phyloP scores from a whole-genome alignment of 2,329 filamentous ascomycete genomes.

The Trichoderma sp. region DNA sequence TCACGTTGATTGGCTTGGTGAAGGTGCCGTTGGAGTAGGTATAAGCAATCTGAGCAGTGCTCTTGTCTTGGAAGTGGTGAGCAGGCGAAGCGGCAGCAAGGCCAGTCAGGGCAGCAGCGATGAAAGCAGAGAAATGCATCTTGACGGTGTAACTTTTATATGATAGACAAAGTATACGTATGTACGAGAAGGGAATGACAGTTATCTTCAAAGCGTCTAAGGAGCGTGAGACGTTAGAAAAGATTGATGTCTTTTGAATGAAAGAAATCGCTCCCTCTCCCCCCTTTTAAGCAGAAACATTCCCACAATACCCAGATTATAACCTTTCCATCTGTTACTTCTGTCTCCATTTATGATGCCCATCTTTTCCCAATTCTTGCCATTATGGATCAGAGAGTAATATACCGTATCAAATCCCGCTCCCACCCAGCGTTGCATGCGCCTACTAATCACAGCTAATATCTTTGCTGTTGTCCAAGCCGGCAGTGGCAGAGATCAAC shows the following conservation, averaged over 20 bases:
- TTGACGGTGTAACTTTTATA: not conserved
- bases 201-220: not conserved
- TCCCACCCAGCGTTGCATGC: not conserved
- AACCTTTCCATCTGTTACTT: not conserved
- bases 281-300: not conserved
- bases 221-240: not conserved
- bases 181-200: not conserved
- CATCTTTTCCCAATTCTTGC: not conserved
- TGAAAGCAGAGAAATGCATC: conserved; percentile 13
- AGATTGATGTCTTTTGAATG: not conserved
- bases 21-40: conserved; percentile 4
- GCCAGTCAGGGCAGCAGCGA: conserved; percentile 2
- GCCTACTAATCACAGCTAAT: not conserved
- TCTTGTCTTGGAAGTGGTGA: not conserved
- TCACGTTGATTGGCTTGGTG: not conserved
- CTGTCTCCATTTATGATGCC: not conserved
- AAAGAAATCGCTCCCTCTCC: not conserved
- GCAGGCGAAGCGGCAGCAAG: not conserved
- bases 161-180: not conserved
- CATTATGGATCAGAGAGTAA: not conserved
- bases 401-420: not conserved
- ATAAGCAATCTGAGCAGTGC: not conserved
- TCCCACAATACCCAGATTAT: not conserved
- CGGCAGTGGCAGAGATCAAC: not conserved
- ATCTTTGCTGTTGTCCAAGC: not conserved